Evolutionary conservation across 495 filamentous ascomycete genomes (phyloP).

Genomic region (Daldinia grandis): DNA sequence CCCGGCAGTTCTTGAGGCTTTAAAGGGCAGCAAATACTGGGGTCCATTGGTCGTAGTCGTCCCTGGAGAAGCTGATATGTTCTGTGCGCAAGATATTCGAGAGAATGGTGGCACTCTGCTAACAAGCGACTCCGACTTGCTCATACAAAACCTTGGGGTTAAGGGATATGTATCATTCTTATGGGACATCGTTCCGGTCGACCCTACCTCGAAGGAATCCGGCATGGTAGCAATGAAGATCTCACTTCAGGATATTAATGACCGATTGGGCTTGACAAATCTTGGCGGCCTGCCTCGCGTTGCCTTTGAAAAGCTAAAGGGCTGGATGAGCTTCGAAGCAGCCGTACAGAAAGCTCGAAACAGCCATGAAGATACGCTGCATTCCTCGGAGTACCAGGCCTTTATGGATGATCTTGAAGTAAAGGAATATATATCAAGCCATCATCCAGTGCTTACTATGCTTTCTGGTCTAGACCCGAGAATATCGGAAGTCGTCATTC

Average conservation of each 20-base stretch:
- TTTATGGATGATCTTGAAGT: conserved; percentile 34
- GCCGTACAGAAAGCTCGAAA: conserved; percentile 29
- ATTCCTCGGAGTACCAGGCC: conserved; percentile 24
- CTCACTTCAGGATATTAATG: conserved; percentile 42
- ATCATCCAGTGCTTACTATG: conserved; percentile 32
- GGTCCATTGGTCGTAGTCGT: conserved; percentile 62
- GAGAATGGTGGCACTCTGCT: conserved; percentile 62
- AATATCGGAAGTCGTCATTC: conserved; percentile 44
- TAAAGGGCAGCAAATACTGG: conserved; percentile 57
- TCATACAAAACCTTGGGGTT: conserved; percentile 70
- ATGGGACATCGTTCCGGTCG: conserved; percentile 50
- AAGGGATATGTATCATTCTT: conserved; percentile 68
- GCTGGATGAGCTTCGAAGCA: conserved; percentile 10
- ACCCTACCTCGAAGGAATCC: conserved; percentile 10
- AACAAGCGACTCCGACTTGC: conserved; percentile 78
- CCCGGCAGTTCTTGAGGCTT: conserved; percentile 70
- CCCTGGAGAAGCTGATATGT: conserved; percentile 75
- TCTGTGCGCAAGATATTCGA: conserved; percentile 67
- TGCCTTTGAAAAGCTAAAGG: conserved; percentile 34
- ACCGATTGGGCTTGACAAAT: conserved; percentile 23
- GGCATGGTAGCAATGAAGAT: conserved; percentile 29
- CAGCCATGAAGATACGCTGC: conserved; percentile 11
- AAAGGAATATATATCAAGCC: conserved; percentile 32
- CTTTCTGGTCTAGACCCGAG: conserved; percentile 42
- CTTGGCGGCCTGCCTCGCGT: conserved; percentile 40